Percentiles rank a stretch among this genome's conserved stretches.
phyloP scores from a whole-genome alignment of 2,329 filamentous ascomycete species.

The Alternaria longipes region DNA sequence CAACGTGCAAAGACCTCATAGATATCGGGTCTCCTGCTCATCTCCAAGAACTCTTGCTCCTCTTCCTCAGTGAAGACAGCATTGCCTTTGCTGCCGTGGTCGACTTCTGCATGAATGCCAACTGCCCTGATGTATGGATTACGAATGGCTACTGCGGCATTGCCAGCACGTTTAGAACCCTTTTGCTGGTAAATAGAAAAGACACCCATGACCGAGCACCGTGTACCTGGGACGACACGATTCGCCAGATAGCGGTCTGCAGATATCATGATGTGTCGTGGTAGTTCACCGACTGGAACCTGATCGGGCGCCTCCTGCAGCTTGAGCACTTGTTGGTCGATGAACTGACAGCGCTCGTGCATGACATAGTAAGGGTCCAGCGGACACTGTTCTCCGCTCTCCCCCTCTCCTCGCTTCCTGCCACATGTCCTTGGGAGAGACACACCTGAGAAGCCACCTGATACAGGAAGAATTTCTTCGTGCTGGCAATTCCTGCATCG shows the following conservation, averaged over 20 bases:
- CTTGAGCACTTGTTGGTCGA: conserved; percentile 98
- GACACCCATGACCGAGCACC: conserved; percentile 95
- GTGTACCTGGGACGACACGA: conserved; percentile 90
- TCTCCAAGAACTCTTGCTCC: conserved; percentile 92
- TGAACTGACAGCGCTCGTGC: conserved; percentile 92
- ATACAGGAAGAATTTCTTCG: conserved; percentile 73
- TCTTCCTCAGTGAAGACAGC: conserved; percentile 91
- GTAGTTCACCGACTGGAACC: conserved; percentile 94
- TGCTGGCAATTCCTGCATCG: conserved; percentile 88
- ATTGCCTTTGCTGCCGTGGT: conserved; percentile 86
- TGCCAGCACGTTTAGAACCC: conserved; percentile 77
- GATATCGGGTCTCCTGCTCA: conserved; percentile 90
- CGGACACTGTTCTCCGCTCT: conserved; percentile 78
- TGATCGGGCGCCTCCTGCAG: conserved; percentile 97
- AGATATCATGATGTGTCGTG: conserved; percentile 91
- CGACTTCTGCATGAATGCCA: conserved; percentile 88
- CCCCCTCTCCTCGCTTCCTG: conserved; percentile 69
- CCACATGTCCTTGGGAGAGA: conserved; percentile 83
- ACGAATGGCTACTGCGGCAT: conserved; percentile 89
- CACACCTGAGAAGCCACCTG: conserved; percentile 87
- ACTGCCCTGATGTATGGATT: conserved; percentile 95
- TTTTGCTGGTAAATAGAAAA: conserved; percentile 99
- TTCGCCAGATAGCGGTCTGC: conserved; percentile 98
- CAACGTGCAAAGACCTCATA: conserved; percentile 90
- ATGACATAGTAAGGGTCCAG: conserved; percentile 95